These are phyloP conservation scores for Senecio squalidus DNA, from an alignment of 140 eudicot species.

Conservation along the genomic window DNA sequence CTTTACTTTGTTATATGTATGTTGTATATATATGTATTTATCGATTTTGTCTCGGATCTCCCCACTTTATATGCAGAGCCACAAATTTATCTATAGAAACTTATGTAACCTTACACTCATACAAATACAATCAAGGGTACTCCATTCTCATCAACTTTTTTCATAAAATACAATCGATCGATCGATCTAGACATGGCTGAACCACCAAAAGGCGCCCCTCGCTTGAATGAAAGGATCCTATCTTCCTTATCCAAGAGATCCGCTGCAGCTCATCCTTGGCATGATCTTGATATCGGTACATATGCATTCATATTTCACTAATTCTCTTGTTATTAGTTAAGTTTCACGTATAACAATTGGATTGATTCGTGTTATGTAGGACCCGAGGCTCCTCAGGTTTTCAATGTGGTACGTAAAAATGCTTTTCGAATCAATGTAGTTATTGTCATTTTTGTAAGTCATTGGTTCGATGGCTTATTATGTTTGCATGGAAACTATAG, in stretches of 20 bases:
- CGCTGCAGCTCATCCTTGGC: slow-evolving; percentile 98
- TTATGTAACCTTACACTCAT: no score
- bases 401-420: slow-evolving; percentile 56
- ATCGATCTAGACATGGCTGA: slow-evolving; percentile 24
- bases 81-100: no score
- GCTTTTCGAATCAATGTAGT: neutral
- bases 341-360: neutral
- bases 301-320: neutral
- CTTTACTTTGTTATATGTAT: no score
- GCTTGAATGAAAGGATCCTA: slow-evolving; percentile 76
- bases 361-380: slow-evolving; percentile 32
- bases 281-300: slow-evolving; percentile 91
- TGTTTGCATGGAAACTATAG: slow-evolving; percentile 26
- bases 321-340: neutral
- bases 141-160: no score
- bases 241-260: slow-evolving; percentile 87
- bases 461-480: slow-evolving; percentile 12
- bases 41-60: no score
- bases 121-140: no score
- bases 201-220: slow-evolving; percentile 31
- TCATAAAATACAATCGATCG: neutral
- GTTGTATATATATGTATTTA: no score
- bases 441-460: neutral
- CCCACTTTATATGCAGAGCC: no score
- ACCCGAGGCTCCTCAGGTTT: slow-evolving; percentile 67